Evolutionary conservation across 306 rosid species (phyloP), one percentile per base, ranked within the genome.

Genomic region (Cyclanthera cordifolia): DNA sequence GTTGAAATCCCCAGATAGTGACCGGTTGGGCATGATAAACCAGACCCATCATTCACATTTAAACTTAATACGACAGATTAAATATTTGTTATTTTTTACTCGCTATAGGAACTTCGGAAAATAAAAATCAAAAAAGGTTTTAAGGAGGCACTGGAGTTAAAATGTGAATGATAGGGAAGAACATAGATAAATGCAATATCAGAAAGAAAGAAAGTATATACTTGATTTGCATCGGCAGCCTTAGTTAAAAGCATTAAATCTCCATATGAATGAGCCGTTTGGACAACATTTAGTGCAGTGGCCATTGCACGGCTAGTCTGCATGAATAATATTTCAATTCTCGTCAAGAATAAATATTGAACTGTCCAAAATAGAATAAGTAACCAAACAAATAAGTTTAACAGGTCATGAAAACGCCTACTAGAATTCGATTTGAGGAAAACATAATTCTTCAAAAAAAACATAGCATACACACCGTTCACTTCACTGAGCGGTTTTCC

Each of bases 251-350:
- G 97, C 92, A 90, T 94, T 45, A 82, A 53, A 64, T 94, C 99
- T 69, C 96, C 99, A 79, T 78, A 90, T 49, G 97, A 76, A 81
- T 94, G 96, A 78, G 83, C 85, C 39, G 99, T 94, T 67, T 85
- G 97, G 50, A 84, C 84, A 79, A 75, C 85, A 75, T 94, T 94
- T 71, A 94, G 67, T 46, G 95, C 85, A 74, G 84, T 75, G 76
- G 99, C 96, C 60, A 94, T 74, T 53, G 83, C 89, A 65, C 74
- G 84, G 73, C 90, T 73, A 63, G 90, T 79, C 99, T 94, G 95
- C 86, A 90, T 60, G 69, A 73, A 68, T 67, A 58, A 70, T 48
- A 27, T 46, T 43, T 45, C 45, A 56, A 71, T 43, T 48, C 69
- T 70, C 53, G 74, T 21, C 56, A 56, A 46, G 52, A 69, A 53